A percentile compares a stretch with the other conserved stretches of the same genome.
phyloP scores from a whole-genome alignment of 2,329 filamentous ascomycete species.

The Diaporthe citriasiana region DNA sequence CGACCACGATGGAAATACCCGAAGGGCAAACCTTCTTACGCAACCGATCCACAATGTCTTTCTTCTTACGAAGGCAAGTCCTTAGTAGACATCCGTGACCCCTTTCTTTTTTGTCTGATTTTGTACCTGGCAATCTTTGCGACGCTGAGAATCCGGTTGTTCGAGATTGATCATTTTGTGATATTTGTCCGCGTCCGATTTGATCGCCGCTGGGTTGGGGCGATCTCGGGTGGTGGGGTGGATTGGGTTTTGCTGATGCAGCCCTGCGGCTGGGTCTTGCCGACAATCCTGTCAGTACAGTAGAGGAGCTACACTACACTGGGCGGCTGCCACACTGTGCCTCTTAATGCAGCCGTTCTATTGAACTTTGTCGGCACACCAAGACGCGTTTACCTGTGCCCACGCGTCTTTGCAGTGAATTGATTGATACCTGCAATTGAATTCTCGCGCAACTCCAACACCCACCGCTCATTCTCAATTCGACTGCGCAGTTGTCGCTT shows the following conservation, averaged over 20 bases:
- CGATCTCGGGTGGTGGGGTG: slow-evolving; percentile 12
- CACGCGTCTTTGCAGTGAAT: slow-evolving; percentile 9
- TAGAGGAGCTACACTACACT: neutral
- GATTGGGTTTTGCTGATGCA: slow-evolving; percentile 9
- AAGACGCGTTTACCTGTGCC: slow-evolving; percentile 14
- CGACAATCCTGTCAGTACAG: slow-evolving; percentile 5
- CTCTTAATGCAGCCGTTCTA: neutral
- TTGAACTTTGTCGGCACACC: slow-evolving; percentile 1
- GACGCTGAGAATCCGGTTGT: neutral
- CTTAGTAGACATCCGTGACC: neutral
- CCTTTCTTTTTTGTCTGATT: neutral
- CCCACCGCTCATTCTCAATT: neutral
- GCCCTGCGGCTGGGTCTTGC: slow-evolving; percentile 21
- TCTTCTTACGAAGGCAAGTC: neutral
- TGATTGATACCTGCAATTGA: neutral
- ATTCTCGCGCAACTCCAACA: neutral
- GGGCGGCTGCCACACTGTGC: slow-evolving; percentile 11
- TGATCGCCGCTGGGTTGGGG: slow-evolving; percentile 25
- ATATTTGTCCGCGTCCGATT: slow-evolving; percentile 13
- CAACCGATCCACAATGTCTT: neutral
- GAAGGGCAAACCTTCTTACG: neutral
- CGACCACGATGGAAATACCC: neutral
- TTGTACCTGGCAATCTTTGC: neutral
- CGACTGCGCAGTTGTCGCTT: neutral
- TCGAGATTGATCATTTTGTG: neutral